phyloP scores from a whole-genome alignment of 257 asterid genomes.

The Eustoma russellianum region DNA sequence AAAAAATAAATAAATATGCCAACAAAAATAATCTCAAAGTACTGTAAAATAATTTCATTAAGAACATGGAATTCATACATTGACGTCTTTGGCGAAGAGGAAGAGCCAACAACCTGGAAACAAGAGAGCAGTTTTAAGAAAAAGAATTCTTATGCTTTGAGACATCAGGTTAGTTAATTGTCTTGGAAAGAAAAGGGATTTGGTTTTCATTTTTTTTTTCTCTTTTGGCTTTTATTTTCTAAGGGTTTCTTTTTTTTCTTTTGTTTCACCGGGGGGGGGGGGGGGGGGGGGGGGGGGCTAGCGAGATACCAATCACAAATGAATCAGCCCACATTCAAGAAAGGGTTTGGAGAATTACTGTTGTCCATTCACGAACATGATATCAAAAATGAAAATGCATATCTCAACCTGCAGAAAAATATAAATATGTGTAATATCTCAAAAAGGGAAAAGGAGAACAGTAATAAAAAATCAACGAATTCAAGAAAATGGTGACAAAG shows the following conservation, averaged over 20 bases:
- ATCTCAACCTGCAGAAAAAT: slow-evolving; percentile 61
- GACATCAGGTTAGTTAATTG: background rate
- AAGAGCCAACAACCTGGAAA: slow-evolving; percentile 62
- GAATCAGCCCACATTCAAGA: slow-evolving; percentile 11
- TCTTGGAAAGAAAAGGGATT: too few species aligned
- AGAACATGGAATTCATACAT: slow-evolving; percentile 34
- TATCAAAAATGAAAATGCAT: slow-evolving; percentile 74
- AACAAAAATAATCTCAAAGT: slow-evolving; percentile 4
- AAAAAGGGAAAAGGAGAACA: too few species aligned
- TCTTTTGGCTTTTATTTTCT: too few species aligned
- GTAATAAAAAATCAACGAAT: slow-evolving; percentile 2
- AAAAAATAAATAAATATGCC: slow-evolving; percentile 5
- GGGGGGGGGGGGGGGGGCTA: too few species aligned
- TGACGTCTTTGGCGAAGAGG: slow-evolving; percentile 70
- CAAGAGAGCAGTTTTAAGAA: slow-evolving; percentile 1
- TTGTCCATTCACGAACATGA: slow-evolving; percentile 78
- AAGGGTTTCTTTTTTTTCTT: too few species aligned
- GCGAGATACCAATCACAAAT: too few species aligned
- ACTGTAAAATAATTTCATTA: background rate
- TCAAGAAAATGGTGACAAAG: background rate
- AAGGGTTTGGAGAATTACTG: slow-evolving; percentile 47
- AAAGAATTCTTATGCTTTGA: background rate
- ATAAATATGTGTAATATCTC: slow-evolving; percentile 18
- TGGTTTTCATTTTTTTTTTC: too few species aligned
- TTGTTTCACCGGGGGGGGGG: background rate